Conservation (phyloP, 768 basidiomycete species). For the Russula foetens region DNA sequence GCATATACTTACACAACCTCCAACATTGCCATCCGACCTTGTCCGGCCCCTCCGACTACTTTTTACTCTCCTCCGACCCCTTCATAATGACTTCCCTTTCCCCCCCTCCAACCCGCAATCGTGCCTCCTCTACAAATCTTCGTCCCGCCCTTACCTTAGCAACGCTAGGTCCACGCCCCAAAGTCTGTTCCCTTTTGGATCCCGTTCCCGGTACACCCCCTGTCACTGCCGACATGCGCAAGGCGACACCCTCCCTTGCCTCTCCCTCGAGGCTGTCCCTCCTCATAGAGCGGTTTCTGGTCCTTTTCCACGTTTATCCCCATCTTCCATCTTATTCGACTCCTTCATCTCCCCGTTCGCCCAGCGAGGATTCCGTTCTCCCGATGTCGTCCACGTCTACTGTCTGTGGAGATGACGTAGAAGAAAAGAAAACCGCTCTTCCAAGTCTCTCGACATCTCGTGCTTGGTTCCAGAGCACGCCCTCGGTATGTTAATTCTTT, state of each 20-base stretch:
- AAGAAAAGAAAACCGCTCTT: background rate
- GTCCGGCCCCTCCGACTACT: background rate
- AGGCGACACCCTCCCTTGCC: conserved; percentile 10
- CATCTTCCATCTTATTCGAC: conserved; percentile 3
- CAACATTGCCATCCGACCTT: background rate
- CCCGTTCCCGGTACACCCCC: conserved; percentile 23
- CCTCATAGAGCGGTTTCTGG: conserved; percentile 13
- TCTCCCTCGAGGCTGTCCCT: conserved; percentile 18
- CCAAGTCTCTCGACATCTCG: background rate
- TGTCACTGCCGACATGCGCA: conserved; percentile 14
- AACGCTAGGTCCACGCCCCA: conserved; percentile 41
- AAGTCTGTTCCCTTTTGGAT: conserved; percentile 26
- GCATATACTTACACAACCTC: background rate
- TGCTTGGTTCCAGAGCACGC: conserved; percentile 15
- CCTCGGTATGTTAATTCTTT: conserved; percentile 12
- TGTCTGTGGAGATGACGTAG: conserved; percentile 3
- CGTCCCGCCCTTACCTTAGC: conserved; percentile 42
- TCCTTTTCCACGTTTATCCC: conserved; percentile 12
- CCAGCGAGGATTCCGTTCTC: conserved; percentile 24
- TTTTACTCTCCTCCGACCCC: background rate
- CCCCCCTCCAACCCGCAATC: conserved; percentile 40
- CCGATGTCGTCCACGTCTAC: conserved; percentile 13
- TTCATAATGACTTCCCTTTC: conserved; percentile 25
- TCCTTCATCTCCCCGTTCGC: conserved; percentile 35
- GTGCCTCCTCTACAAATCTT: conserved; percentile 53